Evolutionary conservation across 495 filamentous ascomycete species (phyloP).

Genomic region (Aspergillus asperescens): DNA sequence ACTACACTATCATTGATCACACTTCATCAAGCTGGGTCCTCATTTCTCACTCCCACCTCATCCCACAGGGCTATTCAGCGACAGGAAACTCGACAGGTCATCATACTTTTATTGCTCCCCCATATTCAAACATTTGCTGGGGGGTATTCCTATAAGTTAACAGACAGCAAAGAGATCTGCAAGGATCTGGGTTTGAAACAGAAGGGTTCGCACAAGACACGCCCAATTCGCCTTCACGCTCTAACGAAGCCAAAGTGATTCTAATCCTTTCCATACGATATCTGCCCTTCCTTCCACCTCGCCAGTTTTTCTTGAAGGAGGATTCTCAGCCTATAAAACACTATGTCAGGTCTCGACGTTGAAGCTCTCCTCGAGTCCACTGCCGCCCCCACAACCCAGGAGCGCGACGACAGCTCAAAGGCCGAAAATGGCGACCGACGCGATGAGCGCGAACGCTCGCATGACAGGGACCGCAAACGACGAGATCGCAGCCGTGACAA

Average conservation of each 20-base stretch:
- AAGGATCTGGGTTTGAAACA: constrained; percentile 17
- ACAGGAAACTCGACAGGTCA: background rate
- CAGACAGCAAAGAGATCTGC: constrained; percentile 13
- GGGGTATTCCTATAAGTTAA: too few species aligned
- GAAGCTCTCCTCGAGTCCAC: constrained; percentile 92
- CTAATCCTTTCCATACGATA: constrained; percentile 30
- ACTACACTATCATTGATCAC: background rate
- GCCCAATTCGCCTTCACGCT: constrained; percentile 27
- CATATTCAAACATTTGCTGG: background rate
- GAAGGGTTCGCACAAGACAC: constrained; percentile 40
- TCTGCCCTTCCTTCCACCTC: constrained; percentile 16
- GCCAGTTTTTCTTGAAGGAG: constrained; percentile 15
- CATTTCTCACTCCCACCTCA: constrained; percentile 4
- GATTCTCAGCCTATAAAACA: constrained; percentile 19
- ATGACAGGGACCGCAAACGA: constrained; percentile 56
- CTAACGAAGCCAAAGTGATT: constrained; percentile 48
- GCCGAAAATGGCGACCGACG: constrained; percentile 50
- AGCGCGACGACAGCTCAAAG: constrained; percentile 55
- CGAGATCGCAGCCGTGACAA: constrained; percentile 63
- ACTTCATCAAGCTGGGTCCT: background rate
- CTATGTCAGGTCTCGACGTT: constrained; percentile 87
- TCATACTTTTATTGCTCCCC: background rate
- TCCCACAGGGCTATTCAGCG: background rate
- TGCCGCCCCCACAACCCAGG: constrained; percentile 56
- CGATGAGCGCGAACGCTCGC: constrained; percentile 53